Percentiles rank a stretch among this genome's conserved stretches.
These are phyloP conservation scores for Picea abies DNA, from an alignment of 83 land plant species.

Conservation along the genomic window DNA sequence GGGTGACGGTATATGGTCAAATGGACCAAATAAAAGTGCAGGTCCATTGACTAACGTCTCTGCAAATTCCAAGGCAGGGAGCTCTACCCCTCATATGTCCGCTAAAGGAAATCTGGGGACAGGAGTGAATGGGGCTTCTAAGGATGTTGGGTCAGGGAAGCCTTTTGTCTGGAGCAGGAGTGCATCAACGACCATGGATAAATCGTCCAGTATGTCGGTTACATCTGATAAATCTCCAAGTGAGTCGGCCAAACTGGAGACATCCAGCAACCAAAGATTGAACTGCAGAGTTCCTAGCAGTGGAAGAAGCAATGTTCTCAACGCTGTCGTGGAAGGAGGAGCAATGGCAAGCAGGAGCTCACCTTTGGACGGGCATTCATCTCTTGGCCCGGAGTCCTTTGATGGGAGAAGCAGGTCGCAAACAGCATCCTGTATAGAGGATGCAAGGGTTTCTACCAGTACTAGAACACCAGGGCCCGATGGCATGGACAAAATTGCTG, in stretches of 20 bases:
- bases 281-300: neutral
- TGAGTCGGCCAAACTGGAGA: neutral
- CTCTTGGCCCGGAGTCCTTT: neutral
- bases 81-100: neutral
- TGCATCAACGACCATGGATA: neutral
- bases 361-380: neutral
- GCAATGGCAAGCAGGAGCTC: neutral
- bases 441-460: neutral
- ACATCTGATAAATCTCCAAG: neutral
- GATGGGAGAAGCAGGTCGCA: slow-evolving; percentile 1
- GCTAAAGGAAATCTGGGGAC: neutral
- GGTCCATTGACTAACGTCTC: neutral
- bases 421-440: slow-evolving; percentile 4
- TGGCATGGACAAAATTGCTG: neutral
- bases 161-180: neutral
- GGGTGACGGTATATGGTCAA: neutral
- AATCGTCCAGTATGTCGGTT: neutral
- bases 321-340: neutral
- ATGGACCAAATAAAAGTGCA: slow-evolving; percentile 1
- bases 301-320: neutral
- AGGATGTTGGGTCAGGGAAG: neutral
- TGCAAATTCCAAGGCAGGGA: neutral
- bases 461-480: neutral
- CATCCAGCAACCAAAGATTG: neutral
- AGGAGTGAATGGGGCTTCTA: neutral